A percentile compares a stretch with the other conserved stretches of the same genome.
These are phyloP conservation scores for Avena sativa DNA, from an alignment of 176 grass and related monocot genomes.

Conservation along the genomic window DNA sequence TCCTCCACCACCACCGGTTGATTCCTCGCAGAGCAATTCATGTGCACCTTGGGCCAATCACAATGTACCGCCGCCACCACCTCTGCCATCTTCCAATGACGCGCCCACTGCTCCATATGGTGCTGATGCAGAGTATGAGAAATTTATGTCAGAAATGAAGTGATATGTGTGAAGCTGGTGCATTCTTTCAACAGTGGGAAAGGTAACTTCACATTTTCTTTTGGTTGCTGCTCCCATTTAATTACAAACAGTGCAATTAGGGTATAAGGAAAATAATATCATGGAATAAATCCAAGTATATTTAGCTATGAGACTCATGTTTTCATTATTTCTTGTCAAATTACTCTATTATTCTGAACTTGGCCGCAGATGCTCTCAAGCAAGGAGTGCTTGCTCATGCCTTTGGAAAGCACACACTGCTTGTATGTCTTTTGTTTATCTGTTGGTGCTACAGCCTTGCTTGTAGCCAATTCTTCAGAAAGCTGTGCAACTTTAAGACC, in stretches of 20 bases:
- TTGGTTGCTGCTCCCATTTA: slow-evolving; percentile 16
- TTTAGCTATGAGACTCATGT: not conserved
- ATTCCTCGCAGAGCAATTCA: slow-evolving; percentile 75
- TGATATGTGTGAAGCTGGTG: slow-evolving; percentile 50
- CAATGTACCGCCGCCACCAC: slow-evolving; percentile 43
- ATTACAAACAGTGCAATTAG: not conserved
- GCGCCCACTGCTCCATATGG: slow-evolving; percentile 51
- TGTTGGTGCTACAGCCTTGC: not conserved
- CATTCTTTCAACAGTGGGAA: slow-evolving; percentile 39
- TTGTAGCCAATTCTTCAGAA: slow-evolving; percentile 16
- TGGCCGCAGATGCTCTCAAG: slow-evolving; percentile 1
- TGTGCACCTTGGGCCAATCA: slow-evolving; percentile 80
- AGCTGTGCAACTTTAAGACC: not conserved
- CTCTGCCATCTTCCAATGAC: slow-evolving; percentile 43
- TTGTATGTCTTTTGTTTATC: not conserved
- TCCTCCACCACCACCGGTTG: slow-evolving; percentile 52
- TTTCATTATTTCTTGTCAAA: not conserved
- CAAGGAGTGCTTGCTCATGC: slow-evolving; percentile 22
- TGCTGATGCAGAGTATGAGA: slow-evolving; percentile 82
- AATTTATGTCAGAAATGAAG: slow-evolving; percentile 97
- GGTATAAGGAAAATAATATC: slow-evolving; percentile 23
- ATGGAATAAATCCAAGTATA: not conserved
- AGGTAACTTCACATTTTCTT: slow-evolving; percentile 42
- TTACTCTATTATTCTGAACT: not conserved
- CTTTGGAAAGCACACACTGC: not conserved